Percentiles rank a stretch among this genome's conserved stretches.
Evolutionary conservation across 139 green algal species (phyloP).

Genomic region (Coccomyxa sp.): DNA sequence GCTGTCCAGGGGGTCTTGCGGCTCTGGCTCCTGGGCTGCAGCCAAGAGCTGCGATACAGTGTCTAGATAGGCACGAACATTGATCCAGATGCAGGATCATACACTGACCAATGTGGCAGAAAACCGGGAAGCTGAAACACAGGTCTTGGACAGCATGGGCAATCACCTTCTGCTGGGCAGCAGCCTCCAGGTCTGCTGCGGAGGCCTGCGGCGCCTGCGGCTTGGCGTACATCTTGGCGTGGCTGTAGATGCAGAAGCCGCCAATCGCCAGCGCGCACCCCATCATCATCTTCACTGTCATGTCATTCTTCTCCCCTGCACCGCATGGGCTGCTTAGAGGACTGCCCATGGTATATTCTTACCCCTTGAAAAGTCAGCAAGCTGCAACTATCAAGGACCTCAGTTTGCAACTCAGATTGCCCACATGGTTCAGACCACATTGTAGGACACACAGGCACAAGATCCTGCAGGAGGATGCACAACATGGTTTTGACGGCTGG

Average conservation of each 20-base stretch:
- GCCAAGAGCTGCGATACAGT: not conserved
- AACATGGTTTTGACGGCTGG: not conserved
- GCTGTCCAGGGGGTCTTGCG: no score
- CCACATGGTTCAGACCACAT: not conserved
- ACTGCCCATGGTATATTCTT: not conserved
- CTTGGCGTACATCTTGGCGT: constrained; percentile 21
- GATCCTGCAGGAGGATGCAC: not conserved
- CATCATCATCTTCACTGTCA: constrained; percentile 40
- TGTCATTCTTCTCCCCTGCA: constrained; percentile 35
- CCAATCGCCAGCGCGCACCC: constrained; percentile 33
- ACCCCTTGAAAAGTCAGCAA: not conserved
- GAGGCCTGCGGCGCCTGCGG: not conserved
- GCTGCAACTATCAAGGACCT: no score
- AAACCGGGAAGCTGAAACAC: not conserved
- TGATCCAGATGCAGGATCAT: not conserved
- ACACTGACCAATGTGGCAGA: not conserved
- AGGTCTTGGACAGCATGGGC: not conserved
- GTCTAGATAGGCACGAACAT: not conserved
- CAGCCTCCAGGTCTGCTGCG: not conserved
- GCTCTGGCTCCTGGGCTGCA: no score
- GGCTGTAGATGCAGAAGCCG: constrained; percentile 40
- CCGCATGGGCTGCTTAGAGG: not conserved
- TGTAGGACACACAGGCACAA: not conserved
- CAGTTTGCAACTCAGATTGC: no score
- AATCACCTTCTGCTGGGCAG: not conserved